phyloP scores from a whole-genome alignment of 441 rosid species.

The Erodium moschatum region DNA sequence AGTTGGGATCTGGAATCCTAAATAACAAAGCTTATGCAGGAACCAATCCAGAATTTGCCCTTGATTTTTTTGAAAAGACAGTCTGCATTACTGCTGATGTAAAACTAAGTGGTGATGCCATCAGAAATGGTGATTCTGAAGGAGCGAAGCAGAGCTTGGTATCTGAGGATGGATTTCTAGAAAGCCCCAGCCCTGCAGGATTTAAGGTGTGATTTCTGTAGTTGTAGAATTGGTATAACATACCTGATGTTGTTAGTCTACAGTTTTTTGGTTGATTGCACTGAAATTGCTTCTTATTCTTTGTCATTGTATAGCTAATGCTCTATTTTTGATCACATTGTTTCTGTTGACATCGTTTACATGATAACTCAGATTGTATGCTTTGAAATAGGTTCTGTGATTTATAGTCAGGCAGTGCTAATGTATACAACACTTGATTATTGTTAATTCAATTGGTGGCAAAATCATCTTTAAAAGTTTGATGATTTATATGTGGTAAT shows the following conservation, averaged over 20 bases:
- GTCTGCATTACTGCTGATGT: slow-evolving; percentile 92
- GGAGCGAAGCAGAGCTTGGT: slow-evolving; percentile 89
- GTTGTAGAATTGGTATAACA: background rate
- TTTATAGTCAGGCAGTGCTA: background rate
- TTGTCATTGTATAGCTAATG: slow-evolving; percentile 5
- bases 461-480: background rate
- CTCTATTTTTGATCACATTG: background rate
- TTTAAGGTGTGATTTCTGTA: slow-evolving; percentile 61
- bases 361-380: background rate
- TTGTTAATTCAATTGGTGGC: background rate
- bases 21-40: slow-evolving; percentile 77
- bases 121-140: slow-evolving; percentile 91
- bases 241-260: background rate
- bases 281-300: background rate
- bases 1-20: slow-evolving; percentile 85
- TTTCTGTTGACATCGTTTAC: background rate
- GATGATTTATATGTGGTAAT: background rate
- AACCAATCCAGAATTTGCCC: slow-evolving; percentile 86
- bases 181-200: slow-evolving; percentile 82
- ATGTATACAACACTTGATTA: background rate
- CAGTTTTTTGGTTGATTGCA: background rate
- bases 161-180: slow-evolving; percentile 93
- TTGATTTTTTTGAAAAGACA: slow-evolving; percentile 98
- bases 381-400: background rate
- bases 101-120: slow-evolving; percentile 89